These are phyloP conservation scores for Peniophora sp. DNA, from an alignment of 1,284 basidiomycete species.

Conservation along the genomic window DNA sequence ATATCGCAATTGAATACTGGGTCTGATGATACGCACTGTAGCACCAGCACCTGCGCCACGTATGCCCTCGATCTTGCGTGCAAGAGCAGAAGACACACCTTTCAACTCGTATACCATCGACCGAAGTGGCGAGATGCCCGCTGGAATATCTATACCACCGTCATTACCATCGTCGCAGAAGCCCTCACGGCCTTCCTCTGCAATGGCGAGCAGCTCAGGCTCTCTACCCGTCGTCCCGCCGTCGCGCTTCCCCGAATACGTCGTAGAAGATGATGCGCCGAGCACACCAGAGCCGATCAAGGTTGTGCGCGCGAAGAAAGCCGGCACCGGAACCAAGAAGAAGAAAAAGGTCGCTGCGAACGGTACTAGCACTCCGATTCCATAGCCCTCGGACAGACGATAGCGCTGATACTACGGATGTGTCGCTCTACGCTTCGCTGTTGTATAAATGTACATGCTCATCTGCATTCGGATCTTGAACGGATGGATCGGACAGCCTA, in stretches of 20 bases:
- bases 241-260: conserved; percentile 53
- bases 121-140: conserved; percentile 80
- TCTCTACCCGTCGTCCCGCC: conserved; percentile 17
- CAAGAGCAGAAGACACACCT: conserved; percentile 10
- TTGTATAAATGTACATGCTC: too few species aligned
- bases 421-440: too few species aligned
- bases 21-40: conserved; percentile 1
- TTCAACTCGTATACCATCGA: conserved; percentile 53
- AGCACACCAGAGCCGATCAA: conserved; percentile 65
- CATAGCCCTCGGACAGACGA: not conserved
- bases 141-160: conserved; percentile 29
- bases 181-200: conserved; percentile 17
- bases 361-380: conserved; percentile 4
- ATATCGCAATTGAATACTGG: not conserved
- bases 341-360: conserved; percentile 47
- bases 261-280: conserved; percentile 39
- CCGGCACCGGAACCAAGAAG: conserved; percentile 45
- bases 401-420: too few species aligned
- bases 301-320: conserved; percentile 68
- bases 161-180: conserved; percentile 13
- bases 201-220: conserved; percentile 4
- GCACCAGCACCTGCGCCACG: conserved; percentile 13
- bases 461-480: not conserved
- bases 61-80: conserved; percentile 21
- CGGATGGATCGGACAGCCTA: conserved; percentile 7